Conservation (phyloP, 108 stramenopile species). For the Nitzschia sp. region DNA sequence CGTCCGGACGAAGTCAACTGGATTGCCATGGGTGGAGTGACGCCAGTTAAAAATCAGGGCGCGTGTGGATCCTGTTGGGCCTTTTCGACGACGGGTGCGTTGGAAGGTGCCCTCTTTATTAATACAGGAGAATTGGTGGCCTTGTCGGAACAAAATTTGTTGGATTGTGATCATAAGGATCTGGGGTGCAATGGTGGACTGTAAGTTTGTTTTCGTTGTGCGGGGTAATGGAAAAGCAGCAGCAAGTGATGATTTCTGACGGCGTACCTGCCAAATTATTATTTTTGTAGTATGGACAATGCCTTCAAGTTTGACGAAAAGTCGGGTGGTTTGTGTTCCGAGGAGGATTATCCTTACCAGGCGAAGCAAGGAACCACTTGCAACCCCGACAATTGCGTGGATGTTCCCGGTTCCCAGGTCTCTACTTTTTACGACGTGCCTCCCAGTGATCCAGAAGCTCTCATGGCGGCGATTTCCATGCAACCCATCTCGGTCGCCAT, state of each 20-base stretch:
- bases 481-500: slow-evolving; percentile 85
- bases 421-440: slow-evolving; percentile 84
- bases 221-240: too few relatives aligned
- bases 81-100: slow-evolving; percentile 92
- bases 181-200: slow-evolving; percentile 93
- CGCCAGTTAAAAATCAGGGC: slow-evolving; percentile 93
- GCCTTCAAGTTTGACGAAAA: slow-evolving; percentile 89
- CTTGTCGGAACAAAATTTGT: slow-evolving; percentile 93
- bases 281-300: slow-evolving; percentile 95
- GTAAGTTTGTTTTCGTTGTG: slow-evolving; percentile 37
- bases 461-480: slow-evolving; percentile 71
- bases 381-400: slow-evolving; percentile 59
- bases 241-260: background rate
- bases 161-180: slow-evolving; percentile 91
- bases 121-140: slow-evolving; percentile 83
- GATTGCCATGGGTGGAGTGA: slow-evolving; percentile 79
- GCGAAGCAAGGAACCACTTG: slow-evolving; percentile 61
- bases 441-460: slow-evolving; percentile 63
- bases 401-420: slow-evolving; percentile 73
- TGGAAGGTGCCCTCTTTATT: slow-evolving; percentile 92
- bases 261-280: background rate
- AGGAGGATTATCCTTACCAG: slow-evolving; percentile 91
- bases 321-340: slow-evolving; percentile 82
- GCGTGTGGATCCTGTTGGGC: slow-evolving; percentile 93
- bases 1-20: slow-evolving; percentile 84